Base-by-base conservation (phyloP, 441 rosid genomes). In the Gossypium davidsonii region DNA sequence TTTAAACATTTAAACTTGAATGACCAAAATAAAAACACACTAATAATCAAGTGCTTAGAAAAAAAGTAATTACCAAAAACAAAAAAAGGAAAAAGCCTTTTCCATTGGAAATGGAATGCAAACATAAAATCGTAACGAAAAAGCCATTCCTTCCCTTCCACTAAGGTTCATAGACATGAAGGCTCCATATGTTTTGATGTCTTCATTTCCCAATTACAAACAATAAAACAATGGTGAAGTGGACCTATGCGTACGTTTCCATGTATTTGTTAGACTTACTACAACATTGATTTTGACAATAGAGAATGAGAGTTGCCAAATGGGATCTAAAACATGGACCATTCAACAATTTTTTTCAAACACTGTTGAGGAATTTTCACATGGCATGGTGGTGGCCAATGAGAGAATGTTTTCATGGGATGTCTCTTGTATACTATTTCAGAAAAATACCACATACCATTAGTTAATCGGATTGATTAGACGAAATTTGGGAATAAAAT, bases 321-420 rank as follows among this genome's bases (percentile, higher is more conserved):
- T 8, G 60, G 31, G 60, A 56, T 23, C 28, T 3, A 56, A 28
- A 28, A 28, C 31, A 3, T 28, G 31, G 31, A 28, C 31, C 31
- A 28, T 28, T 28, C 31, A 52, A 52, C 34, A 31, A 31, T 4
- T 4, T 31, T 28, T 31, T 31, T 31, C 6, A 31, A 4, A 31
- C 6, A 4, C 6, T 31, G 34, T 31, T n/a, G 12, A 26, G 53
- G 21, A 28, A 21, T 1, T 3, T n/a, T 58, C 69, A 46, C 48
- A 21, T 56, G 74, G 67, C 68, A 14, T 63, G 37, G 17, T 51
- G 60, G 59, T 46, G 68, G 3, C 55, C 51, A 67, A 42, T 42
- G 21, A 57, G 73, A 74, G 63, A 70, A 70, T 64, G 56, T 58
- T 71, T 57, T 63, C 48, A 34, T 53, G 26, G 59, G 37, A 34